These are phyloP conservation scores for Lavandula angustifolia DNA, from an alignment of 257 asterid genomes.

Conservation along the genomic window DNA sequence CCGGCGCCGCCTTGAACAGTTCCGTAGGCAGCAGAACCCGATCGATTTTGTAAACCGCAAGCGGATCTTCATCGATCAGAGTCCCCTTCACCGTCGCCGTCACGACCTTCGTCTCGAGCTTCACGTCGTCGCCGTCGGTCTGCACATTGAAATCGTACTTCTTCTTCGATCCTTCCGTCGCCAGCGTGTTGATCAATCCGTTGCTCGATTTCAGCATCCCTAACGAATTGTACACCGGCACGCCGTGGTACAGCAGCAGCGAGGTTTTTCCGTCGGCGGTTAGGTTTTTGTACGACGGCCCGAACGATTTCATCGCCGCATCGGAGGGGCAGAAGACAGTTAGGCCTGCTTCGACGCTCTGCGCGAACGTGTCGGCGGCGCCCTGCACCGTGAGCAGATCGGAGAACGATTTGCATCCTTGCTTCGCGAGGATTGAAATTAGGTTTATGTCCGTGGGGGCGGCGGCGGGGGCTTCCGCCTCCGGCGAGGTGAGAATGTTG, in stretches of 20 bases:
- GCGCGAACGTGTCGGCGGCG: slow-evolving; percentile 44
- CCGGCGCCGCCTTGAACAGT: slow-evolving; percentile 61
- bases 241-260: slow-evolving; percentile 61
- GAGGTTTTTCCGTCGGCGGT: slow-evolving; percentile 47
- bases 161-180: slow-evolving; percentile 66
- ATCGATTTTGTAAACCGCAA: slow-evolving; percentile 66
- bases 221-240: slow-evolving; percentile 58
- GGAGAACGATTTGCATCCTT: slow-evolving; percentile 71
- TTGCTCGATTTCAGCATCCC: slow-evolving; percentile 68
- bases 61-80: slow-evolving; percentile 68
- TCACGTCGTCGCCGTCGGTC: slow-evolving; percentile 66
- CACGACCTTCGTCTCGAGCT: slow-evolving; percentile 52
- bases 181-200: slow-evolving; percentile 62
- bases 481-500: slow-evolving; percentile 50
- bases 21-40: slow-evolving; percentile 64
- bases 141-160: slow-evolving; percentile 68
- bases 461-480: slow-evolving; percentile 74
- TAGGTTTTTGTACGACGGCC: slow-evolving; percentile 62
- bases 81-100: slow-evolving; percentile 69
- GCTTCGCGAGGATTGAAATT: slow-evolving; percentile 54
- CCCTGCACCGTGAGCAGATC: slow-evolving; percentile 47
- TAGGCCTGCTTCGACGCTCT: slow-evolving; percentile 54
- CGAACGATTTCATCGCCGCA: slow-evolving; percentile 47
- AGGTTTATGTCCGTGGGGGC: slow-evolving; percentile 57
- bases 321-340: slow-evolving; percentile 82